These are phyloP conservation scores for Roridomyces roridus DNA, from an alignment of 768 basidiomycete genomes.

Conservation along the genomic window DNA sequence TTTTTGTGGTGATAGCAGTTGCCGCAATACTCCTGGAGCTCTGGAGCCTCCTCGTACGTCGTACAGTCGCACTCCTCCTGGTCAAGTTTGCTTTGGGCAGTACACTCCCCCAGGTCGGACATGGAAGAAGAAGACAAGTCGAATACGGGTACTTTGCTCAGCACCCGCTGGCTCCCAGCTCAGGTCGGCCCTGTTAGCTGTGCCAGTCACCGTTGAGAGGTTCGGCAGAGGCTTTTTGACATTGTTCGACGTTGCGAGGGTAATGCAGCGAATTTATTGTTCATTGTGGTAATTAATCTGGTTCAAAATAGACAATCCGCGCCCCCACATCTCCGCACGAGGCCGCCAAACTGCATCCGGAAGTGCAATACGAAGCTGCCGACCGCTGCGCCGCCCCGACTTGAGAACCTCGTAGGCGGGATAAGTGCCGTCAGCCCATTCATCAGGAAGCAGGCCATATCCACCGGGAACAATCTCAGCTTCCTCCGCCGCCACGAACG, in stretches of 20 bases:
- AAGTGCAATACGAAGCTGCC: background rate
- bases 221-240: background rate
- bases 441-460: conserved; percentile 20
- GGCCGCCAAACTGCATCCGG: conserved; percentile 2
- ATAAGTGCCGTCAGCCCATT: conserved; percentile 25
- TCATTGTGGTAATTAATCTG: background rate
- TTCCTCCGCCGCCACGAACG: background rate
- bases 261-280: background rate
- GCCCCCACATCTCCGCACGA: conserved; percentile 6
- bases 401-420: conserved; percentile 13
- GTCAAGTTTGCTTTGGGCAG: background rate
- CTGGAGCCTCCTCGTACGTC: background rate
- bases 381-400: background rate
- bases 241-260: background rate
- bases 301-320: background rate
- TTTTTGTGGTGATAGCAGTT: background rate
- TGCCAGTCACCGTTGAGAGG: background rate
- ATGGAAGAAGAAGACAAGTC: background rate
- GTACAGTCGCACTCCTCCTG: background rate
- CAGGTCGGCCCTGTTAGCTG: background rate
- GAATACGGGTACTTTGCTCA: background rate
- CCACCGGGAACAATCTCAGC: conserved; percentile 3
- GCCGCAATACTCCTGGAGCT: background rate
- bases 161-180: too few species aligned
- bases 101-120: background rate